Conservation (phyloP, 306 rosid genomes). For the Biancaea sappan region DNA sequence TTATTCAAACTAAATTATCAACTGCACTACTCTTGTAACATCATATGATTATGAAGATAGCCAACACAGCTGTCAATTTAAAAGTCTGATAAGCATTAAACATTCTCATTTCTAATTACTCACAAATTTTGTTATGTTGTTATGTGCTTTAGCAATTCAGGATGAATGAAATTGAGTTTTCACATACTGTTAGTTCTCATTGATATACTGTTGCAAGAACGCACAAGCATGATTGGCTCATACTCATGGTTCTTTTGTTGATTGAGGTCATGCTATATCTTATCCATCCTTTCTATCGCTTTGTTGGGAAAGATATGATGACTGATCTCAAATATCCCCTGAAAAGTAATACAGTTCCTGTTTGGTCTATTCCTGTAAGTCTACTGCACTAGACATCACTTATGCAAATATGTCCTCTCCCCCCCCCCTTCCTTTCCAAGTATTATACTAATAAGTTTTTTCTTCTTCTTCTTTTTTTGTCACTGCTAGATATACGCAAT, state of each 20-base stretch:
- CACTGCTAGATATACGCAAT: slow-evolving; percentile 63
- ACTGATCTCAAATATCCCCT: slow-evolving; percentile 78
- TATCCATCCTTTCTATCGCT: slow-evolving; percentile 85
- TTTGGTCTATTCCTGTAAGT: slow-evolving; percentile 88
- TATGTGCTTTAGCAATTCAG: slow-evolving; percentile 38
- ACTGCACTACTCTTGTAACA: slow-evolving; percentile 19
- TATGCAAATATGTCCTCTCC: background rate
- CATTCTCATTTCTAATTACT: slow-evolving; percentile 13
- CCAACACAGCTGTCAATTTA: background rate
- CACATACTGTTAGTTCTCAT: slow-evolving; percentile 80
- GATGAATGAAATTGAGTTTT: slow-evolving; percentile 70
- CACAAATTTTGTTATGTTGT: slow-evolving; percentile 28
- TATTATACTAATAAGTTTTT: slow-evolving; percentile 20
- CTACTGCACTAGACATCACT: slow-evolving; percentile 22
- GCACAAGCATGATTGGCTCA: slow-evolving; percentile 86
- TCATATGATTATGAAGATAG: slow-evolving; percentile 23
- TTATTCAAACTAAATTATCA: background rate
- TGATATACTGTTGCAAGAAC: slow-evolving; percentile 63
- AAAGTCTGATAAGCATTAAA: slow-evolving; percentile 12
- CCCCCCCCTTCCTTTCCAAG: background rate
- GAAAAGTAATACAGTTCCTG: slow-evolving; percentile 79
- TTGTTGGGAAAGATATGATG: slow-evolving; percentile 93
- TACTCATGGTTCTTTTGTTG: slow-evolving; percentile 67
- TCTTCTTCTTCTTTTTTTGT: slow-evolving; percentile 25
- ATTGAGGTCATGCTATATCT: slow-evolving; percentile 40